phyloP scores from a whole-genome alignment of 2,329 filamentous ascomycete genomes.

The Fusarium tricinctum region DNA sequence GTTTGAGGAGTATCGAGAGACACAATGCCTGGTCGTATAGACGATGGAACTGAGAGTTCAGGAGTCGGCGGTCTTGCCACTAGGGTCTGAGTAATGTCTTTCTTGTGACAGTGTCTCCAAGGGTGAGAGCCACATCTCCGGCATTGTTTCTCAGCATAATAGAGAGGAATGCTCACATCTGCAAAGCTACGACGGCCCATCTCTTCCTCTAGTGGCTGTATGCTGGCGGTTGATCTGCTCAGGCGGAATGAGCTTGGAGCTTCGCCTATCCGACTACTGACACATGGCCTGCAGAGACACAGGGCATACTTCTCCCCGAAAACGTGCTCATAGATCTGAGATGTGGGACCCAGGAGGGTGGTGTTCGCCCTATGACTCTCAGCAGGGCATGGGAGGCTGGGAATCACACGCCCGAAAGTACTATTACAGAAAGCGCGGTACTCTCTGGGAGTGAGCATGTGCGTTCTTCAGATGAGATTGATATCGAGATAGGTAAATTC shows the following conservation, averaged over 20 bases:
- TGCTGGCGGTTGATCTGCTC: constrained; percentile 2
- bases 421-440: constrained; percentile 24
- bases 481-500: constrained; percentile 33
- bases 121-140: constrained; percentile 36
- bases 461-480: constrained; percentile 42
- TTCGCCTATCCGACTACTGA: constrained; percentile 19
- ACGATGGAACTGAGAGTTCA: background rate
- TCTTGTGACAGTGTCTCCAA: constrained; percentile 24
- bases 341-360: background rate
- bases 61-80: background rate
- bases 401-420: constrained; percentile 18
- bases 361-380: background rate
- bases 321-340: constrained; percentile 20
- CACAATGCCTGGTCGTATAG: too few relatives aligned
- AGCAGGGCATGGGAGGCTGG: constrained; percentile 24
- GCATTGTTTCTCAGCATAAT: constrained; percentile 30
- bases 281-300: constrained; percentile 42
- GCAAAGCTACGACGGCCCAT: constrained; percentile 1
- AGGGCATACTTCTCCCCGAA: constrained; percentile 29
- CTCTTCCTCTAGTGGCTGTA: constrained; percentile 14
- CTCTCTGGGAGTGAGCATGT: constrained; percentile 32
- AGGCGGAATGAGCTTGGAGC: constrained; percentile 1
- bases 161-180: constrained; percentile 21
- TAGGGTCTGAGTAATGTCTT: constrained; percentile 8
- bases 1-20: background rate